phyloP scores from a whole-genome alignment of 495 filamentous ascomycete species.

The Margaritispora aquatica region DNA sequence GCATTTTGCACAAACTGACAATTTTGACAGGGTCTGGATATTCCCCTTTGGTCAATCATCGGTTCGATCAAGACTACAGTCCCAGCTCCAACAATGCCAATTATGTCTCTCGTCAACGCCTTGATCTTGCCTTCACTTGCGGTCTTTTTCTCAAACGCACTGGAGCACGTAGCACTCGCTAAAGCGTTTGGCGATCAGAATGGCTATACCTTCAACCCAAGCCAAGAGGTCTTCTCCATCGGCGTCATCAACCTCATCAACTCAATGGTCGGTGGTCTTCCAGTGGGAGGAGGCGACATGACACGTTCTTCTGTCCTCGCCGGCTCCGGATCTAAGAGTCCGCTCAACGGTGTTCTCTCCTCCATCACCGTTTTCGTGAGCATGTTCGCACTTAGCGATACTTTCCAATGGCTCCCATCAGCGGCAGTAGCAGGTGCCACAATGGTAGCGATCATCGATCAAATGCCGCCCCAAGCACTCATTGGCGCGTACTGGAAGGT shows the following conservation, averaged over 20 bases:
- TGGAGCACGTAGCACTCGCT: constrained; percentile 90
- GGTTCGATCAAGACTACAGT: constrained; percentile 51
- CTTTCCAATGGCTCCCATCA: constrained; percentile 89
- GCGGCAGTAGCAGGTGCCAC: constrained; percentile 82
- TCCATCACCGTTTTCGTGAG: constrained; percentile 77
- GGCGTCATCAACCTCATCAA: constrained; percentile 85
- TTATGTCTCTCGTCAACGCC: constrained; percentile 44
- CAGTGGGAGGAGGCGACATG: constrained; percentile 83
- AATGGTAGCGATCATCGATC: constrained; percentile 91
- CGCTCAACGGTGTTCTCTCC: constrained; percentile 83
- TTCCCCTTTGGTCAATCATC: constrained; percentile 60
- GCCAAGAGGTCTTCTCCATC: constrained; percentile 90
- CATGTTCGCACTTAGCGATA: constrained; percentile 78
- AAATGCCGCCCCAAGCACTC: constrained; percentile 85
- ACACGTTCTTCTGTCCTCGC: constrained; percentile 96
- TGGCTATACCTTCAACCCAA: constrained; percentile 91
- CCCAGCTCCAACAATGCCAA: constrained; percentile 66
- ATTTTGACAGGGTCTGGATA: constrained; percentile 33
- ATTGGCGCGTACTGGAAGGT: constrained; percentile 93
- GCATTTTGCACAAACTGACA: no score
- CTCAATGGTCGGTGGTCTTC: constrained; percentile 87
- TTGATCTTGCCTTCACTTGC: constrained; percentile 62
- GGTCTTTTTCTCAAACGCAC: constrained; percentile 80
- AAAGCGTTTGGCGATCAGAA: constrained; percentile 94
- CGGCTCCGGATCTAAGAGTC: constrained; percentile 91